Percentiles rank a stretch among this genome's conserved stretches.
Evolutionary conservation across 352 stramenopile species (phyloP).

Genomic region (Pythium apleroticum): DNA sequence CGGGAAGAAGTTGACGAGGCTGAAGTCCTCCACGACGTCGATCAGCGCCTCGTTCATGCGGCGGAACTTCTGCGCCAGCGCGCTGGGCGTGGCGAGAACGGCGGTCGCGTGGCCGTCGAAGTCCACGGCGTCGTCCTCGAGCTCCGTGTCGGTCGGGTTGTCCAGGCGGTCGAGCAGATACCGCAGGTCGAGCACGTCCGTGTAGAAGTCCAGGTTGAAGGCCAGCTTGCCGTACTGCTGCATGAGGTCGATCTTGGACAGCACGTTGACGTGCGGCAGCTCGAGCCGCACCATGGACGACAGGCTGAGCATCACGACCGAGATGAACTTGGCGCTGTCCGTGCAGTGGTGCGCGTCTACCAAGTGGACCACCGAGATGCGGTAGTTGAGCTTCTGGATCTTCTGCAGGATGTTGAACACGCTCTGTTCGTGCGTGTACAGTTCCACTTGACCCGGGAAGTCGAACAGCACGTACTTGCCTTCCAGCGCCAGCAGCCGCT

Average conservation of each 20-base stretch:
- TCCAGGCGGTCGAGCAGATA: slow-evolving; percentile 82
- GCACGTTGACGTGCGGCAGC: slow-evolving; percentile 97
- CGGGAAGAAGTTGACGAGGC: slow-evolving; percentile 78
- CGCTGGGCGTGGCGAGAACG: slow-evolving; percentile 31
- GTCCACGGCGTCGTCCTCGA: slow-evolving; percentile 38
- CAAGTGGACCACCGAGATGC: slow-evolving; percentile 92
- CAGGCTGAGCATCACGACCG: slow-evolving; percentile 94
- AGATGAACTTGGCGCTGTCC: slow-evolving; percentile 98
- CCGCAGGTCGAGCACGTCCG: slow-evolving; percentile 80
- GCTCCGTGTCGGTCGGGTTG: slow-evolving; percentile 31
- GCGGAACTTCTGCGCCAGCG: slow-evolving; percentile 57
- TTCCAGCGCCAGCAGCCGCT: slow-evolving; percentile 80
- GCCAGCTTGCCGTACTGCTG: slow-evolving; percentile 89
- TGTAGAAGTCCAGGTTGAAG: slow-evolving; percentile 90
- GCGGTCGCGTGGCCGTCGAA: slow-evolving; percentile 29
- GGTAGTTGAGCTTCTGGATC: slow-evolving; percentile 88
- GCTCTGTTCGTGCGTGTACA: slow-evolving; percentile 98
- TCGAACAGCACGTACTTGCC: slow-evolving; percentile 98
- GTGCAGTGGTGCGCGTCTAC: slow-evolving; percentile 94
- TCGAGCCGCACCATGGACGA: slow-evolving; percentile 98
- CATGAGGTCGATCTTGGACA: slow-evolving; percentile 99
- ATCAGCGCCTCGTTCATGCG: slow-evolving; percentile 85
- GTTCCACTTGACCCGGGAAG: slow-evolving; percentile 98
- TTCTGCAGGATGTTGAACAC: slow-evolving; percentile 95
- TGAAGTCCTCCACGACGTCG: slow-evolving; percentile 88